A percentile compares a stretch with the other conserved stretches of the same genome.
Conservation (phyloP, 1,284 basidiomycete species). For the Ganoderma lingzhi region DNA sequence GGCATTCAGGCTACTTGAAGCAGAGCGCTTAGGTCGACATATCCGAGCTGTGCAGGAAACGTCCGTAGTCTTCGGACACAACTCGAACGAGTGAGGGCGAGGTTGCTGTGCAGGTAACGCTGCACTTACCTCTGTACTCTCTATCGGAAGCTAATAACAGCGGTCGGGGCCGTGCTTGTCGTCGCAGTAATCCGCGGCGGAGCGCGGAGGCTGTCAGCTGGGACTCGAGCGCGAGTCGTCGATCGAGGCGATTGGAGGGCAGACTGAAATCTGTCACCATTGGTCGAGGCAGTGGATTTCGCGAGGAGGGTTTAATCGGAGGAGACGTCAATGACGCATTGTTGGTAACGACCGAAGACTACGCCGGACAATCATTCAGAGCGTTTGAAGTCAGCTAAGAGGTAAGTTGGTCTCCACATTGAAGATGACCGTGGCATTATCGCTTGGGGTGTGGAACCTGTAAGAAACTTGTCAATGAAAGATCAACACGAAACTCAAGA, state of each 20-base stretch:
- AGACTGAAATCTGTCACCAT: too few species aligned
- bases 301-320: neutral
- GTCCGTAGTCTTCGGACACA: neutral
- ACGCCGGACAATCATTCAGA: neutral
- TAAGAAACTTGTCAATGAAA: neutral
- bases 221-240: neutral
- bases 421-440: too few species aligned
- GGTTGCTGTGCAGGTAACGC: neutral
- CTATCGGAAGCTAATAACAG: neutral
- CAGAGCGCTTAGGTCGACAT: neutral
- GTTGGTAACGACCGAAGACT: neutral
- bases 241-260: neutral
- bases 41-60: neutral
- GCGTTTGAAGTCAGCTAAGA: neutral
- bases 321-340: too few species aligned
- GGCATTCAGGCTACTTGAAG: too few species aligned
- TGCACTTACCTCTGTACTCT: neutral
- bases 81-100: neutral
- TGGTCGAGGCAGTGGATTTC: neutral
- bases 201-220: neutral
- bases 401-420: too few species aligned
- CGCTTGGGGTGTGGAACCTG: neutral
- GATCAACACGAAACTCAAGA: too few species aligned
- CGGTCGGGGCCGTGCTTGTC: neutral
- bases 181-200: neutral